Evolutionary conservation across 305 asterid species (phyloP).

Genomic region (Fraxinus albicans): DNA sequence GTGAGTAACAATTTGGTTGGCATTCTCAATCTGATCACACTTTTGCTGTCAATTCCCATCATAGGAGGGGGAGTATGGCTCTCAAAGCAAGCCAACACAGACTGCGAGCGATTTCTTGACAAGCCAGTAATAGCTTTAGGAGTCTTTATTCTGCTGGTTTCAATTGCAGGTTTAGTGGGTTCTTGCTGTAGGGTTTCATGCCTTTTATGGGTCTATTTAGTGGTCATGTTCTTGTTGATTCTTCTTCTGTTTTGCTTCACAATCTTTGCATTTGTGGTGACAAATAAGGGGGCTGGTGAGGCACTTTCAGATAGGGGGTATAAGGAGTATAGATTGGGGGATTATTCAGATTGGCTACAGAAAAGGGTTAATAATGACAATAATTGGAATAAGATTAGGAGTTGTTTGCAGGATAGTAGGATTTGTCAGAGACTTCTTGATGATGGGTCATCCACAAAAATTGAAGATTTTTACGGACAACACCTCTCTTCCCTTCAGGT

Average conservation of each 20-base stretch:
- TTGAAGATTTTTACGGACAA: background rate
- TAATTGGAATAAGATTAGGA: constrained; percentile 34
- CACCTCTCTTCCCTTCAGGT: constrained; percentile 23
- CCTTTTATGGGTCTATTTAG: constrained; percentile 47
- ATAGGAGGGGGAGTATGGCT: constrained; percentile 53
- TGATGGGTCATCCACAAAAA: background rate
- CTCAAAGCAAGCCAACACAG: constrained; percentile 45
- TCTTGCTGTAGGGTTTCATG: constrained; percentile 50
- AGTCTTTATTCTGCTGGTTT: constrained; percentile 40
- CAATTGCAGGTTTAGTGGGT: constrained; percentile 54
- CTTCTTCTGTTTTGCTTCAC: constrained; percentile 16
- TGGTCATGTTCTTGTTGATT: constrained; percentile 50
- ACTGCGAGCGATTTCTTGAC: constrained; percentile 44
- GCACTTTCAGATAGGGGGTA: constrained; percentile 22
- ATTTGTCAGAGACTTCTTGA: constrained; percentile 14
- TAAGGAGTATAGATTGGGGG: constrained; percentile 32
- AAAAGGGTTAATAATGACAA: constrained; percentile 32
- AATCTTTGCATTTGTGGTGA: constrained; percentile 49
- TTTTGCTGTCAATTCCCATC: constrained; percentile 42
- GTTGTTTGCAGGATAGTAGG: constrained; percentile 20
- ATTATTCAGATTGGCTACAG: constrained; percentile 51
- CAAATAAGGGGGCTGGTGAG: constrained; percentile 46
- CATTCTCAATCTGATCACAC: constrained; percentile 39
- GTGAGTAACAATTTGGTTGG: constrained; percentile 43
- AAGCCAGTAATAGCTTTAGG: constrained; percentile 46